These are phyloP conservation scores for Rubroshorea leprosula DNA, from an alignment of 345 rosid genomes.

Conservation along the genomic window DNA sequence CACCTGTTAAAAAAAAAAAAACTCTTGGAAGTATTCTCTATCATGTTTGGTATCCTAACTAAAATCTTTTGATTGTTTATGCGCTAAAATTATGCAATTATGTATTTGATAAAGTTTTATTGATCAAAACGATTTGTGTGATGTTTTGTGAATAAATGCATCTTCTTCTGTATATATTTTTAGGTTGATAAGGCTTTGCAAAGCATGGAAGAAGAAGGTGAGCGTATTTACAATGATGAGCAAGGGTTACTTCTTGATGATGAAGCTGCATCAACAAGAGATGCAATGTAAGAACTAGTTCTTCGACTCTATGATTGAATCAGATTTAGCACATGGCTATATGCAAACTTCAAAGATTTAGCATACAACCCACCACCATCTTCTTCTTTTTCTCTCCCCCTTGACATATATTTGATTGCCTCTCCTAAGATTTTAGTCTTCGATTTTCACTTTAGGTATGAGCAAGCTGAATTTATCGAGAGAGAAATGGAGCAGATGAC, in stretches of 20 bases:
- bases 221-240: constrained; percentile 86
- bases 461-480: constrained; percentile 82
- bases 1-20: neutral
- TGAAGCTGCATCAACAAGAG: constrained; percentile 95
- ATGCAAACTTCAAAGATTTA: neutral
- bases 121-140: neutral
- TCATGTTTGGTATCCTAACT: neutral
- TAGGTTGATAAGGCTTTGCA: constrained; percentile 89
- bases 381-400: neutral
- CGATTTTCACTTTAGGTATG: constrained; percentile 65
- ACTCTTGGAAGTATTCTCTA: neutral
- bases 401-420: neutral
- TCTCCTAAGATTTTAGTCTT: constrained; percentile 4
- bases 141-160: neutral
- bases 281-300: constrained; percentile 75
- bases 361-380: neutral
- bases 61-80: neutral
- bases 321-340: neutral
- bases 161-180: constrained; percentile 2
- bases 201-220: constrained; percentile 93
- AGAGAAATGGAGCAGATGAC: constrained; percentile 94
- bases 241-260: constrained; percentile 71
- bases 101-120: neutral
- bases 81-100: too few species aligned
- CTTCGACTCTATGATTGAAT: neutral